These are phyloP conservation scores for Coccomyxa sp. DNA, from an alignment of 139 green algal genomes.

Conservation along the genomic window DNA sequence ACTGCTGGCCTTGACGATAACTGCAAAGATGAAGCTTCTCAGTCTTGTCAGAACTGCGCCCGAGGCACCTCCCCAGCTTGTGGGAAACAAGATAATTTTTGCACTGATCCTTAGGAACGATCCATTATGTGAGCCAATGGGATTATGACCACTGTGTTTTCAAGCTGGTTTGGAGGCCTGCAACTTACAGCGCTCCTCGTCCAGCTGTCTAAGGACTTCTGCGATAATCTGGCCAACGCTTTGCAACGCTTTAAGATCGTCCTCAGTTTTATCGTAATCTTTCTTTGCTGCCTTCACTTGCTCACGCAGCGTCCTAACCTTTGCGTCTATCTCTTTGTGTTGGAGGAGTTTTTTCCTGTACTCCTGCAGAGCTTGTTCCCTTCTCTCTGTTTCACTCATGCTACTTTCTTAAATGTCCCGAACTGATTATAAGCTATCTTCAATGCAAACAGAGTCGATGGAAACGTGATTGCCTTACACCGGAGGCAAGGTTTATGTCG, in stretches of 20 bases:
- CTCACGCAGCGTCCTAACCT: slow-evolving; percentile 69
- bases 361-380: slow-evolving; percentile 62
- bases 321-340: slow-evolving; percentile 85
- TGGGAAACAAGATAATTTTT: too few relatives aligned
- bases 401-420: not conserved
- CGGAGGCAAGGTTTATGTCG: too few relatives aligned
- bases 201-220: slow-evolving; percentile 95
- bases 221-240: slow-evolving; percentile 99
- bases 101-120: too few relatives aligned
- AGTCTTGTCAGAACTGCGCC: not conserved
- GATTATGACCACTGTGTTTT: too few relatives aligned
- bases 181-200: slow-evolving; percentile 93
- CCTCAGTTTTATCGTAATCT: slow-evolving; percentile 99
- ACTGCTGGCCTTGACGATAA: slow-evolving; percentile 97
- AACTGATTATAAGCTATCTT: too few relatives aligned
- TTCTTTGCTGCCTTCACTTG: slow-evolving; percentile 79
- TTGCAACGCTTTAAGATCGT: slow-evolving; percentile 97
- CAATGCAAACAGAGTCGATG: too few relatives aligned
- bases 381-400: slow-evolving; percentile 42
- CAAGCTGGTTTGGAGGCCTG: not conserved
- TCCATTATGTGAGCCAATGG: too few relatives aligned
- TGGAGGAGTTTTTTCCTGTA: slow-evolving; percentile 82
- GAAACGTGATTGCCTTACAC: too few relatives aligned
- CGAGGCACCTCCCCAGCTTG: too few relatives aligned
- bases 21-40: slow-evolving; percentile 5